Conservation (phyloP, 2,329 filamentous ascomycete species). For the Aspergillus latus region DNA sequence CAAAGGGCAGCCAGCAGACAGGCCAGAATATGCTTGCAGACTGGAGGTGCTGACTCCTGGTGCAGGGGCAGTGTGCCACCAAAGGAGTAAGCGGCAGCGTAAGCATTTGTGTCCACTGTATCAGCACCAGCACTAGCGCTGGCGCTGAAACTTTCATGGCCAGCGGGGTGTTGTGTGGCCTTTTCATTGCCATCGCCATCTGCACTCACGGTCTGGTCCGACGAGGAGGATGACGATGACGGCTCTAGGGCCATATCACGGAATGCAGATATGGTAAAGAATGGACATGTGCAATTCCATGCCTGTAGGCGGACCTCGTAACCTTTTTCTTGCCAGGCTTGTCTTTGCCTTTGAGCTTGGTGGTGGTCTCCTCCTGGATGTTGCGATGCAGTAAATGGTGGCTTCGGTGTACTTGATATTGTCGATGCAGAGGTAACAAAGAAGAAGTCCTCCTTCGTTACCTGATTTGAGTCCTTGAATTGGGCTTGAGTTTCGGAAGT, state of each 20-base stretch:
- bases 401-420: conserved; percentile 27
- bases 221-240: background rate
- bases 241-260: conserved; percentile 38
- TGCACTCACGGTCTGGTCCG: background rate
- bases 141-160: background rate
- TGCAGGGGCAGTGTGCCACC: conserved; percentile 36
- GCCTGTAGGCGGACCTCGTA: conserved; percentile 74
- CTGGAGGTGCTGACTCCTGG: conserved; percentile 22
- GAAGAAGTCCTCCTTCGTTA: conserved; percentile 53
- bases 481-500: background rate
- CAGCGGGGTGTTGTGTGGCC: background rate
- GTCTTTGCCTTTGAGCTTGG: conserved; percentile 24
- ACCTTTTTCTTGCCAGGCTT: conserved; percentile 24
- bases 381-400: conserved; percentile 10
- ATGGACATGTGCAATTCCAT: conserved; percentile 90
- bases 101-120: background rate
- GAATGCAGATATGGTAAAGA: conserved; percentile 75
- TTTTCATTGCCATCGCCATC: conserved; percentile 19
- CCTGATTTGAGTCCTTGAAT: background rate
- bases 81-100: conserved; percentile 30
- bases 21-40: conserved; percentile 90
- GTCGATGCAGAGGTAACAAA: conserved; percentile 63
- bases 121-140: background rate
- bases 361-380: conserved; percentile 15
- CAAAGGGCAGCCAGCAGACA: conserved; percentile 73